Conservation (phyloP, 2,329 filamentous ascomycete species). For the Incumbomyces lentus region DNA sequence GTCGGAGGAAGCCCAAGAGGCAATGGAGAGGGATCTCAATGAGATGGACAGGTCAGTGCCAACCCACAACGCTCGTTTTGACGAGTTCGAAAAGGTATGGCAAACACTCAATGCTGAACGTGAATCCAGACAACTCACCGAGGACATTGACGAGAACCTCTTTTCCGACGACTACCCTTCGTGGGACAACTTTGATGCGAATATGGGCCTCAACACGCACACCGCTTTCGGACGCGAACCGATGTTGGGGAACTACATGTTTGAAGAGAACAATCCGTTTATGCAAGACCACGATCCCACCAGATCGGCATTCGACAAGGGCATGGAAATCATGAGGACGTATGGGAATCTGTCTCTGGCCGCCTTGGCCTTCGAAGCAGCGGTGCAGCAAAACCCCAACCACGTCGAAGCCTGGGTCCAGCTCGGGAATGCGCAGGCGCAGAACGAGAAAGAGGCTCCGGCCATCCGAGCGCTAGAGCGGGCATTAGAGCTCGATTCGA, state of each 20-base stretch:
- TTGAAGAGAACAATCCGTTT: constrained; percentile 91
- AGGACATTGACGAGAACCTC: constrained; percentile 50
- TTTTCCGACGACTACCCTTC: constrained; percentile 65
- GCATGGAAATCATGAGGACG: constrained; percentile 82
- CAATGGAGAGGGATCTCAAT: constrained; percentile 78
- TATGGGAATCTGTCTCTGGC: constrained; percentile 91
- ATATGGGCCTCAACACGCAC: constrained; percentile 52
- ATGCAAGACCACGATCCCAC: constrained; percentile 54
- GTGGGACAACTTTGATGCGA: constrained; percentile 62
- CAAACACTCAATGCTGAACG: constrained; percentile 37
- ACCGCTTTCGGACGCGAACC: constrained; percentile 49
- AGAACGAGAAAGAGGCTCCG: constrained; percentile 96
- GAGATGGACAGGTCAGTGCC: constrained; percentile 73
- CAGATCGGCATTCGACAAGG: constrained; percentile 67
- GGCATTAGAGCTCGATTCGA: constrained; percentile 75
- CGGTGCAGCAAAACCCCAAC: constrained; percentile 75
- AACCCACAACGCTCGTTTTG: constrained; percentile 64
- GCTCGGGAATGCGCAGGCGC: constrained; percentile 82
- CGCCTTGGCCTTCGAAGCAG: constrained; percentile 88
- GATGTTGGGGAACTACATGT: constrained; percentile 78
- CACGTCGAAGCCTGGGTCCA: constrained; percentile 92
- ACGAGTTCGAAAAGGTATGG: constrained; percentile 77
- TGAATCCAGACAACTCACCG: constrained; percentile 48
- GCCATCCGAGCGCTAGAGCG: constrained; percentile 90
- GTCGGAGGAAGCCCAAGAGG: constrained; percentile 56